phyloP scores from a whole-genome alignment of 345 rosid species.

The Eucalyptus microcorys region DNA sequence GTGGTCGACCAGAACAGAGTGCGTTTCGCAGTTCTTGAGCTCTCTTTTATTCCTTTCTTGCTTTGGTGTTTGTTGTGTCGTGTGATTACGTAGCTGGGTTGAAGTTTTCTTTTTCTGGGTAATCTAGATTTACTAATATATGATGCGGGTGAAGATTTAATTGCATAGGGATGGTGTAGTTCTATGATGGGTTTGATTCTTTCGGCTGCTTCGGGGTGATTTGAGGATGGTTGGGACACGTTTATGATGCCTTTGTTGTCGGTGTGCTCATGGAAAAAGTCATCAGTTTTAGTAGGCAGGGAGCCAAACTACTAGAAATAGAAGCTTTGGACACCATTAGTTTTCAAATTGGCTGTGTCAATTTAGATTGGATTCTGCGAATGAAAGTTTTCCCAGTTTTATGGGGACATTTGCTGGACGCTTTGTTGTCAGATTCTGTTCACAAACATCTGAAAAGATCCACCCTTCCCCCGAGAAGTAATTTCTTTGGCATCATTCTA shows the following conservation, averaged over 20 bases:
- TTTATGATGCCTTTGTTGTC: not conserved
- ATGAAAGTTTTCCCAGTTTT: not conserved
- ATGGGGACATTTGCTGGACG: not conserved
- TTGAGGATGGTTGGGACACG: not conserved
- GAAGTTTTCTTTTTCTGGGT: not conserved
- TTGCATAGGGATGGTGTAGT: not conserved
- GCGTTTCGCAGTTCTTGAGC: not conserved
- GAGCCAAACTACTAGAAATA: not conserved
- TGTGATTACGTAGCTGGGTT: not conserved
- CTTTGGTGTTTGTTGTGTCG: not conserved
- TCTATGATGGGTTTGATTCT: not conserved
- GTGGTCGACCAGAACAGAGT: slow-evolving; percentile 88
- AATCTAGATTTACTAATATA: not conserved
- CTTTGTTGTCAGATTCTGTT: not conserved
- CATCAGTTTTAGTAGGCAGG: not conserved
- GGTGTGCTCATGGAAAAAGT: not conserved
- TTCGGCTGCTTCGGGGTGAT: not conserved
- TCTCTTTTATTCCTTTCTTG: not conserved
- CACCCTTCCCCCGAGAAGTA: not conserved
- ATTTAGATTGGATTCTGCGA: not conserved
- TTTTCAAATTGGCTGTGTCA: not conserved
- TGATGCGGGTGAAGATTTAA: not conserved
- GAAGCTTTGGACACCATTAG: not conserved
- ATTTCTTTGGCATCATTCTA: not conserved
- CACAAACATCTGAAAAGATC: not conserved